phyloP scores from a whole-genome alignment of 805 yeast genomes.

The Starmerella bombi region DNA sequence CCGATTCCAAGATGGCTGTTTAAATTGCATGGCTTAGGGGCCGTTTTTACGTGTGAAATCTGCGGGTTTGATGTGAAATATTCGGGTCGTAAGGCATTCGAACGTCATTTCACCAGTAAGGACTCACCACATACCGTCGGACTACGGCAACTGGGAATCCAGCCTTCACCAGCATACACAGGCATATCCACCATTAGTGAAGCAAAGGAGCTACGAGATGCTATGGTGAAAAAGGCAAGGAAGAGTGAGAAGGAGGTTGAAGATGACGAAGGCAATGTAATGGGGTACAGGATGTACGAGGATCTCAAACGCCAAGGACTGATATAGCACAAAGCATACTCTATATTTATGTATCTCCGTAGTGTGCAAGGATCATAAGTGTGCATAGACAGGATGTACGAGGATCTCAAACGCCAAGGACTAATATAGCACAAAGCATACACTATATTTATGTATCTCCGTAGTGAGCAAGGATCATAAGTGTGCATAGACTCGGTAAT shows the following conservation, averaged over 20 bases:
- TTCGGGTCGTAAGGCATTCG: constrained; percentile 60
- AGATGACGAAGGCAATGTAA: constrained; percentile 85
- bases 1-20: constrained; percentile 92
- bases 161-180: constrained; percentile 39
- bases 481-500: too few species aligned
- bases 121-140: constrained; percentile 61
- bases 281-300: constrained; percentile 68
- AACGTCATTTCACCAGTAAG: constrained; percentile 50
- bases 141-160: constrained; percentile 58
- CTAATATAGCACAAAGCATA: constrained; percentile 42
- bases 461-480: too few species aligned
- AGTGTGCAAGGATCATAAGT: too few species aligned
- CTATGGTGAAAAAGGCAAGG: constrained; percentile 48
- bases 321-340: constrained; percentile 37
- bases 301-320: constrained; percentile 85
- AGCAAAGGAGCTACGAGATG: constrained; percentile 40
- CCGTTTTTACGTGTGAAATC: constrained; percentile 64
- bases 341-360: too few species aligned
- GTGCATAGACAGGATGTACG: constrained; percentile 64
- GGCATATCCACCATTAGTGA: constrained; percentile 58
- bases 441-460: too few species aligned
- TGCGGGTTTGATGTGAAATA: constrained; percentile 58
- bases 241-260: constrained; percentile 60
- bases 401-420: constrained; percentile 81
- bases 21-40: constrained; percentile 74